Conservation (phyloP, 306 rosid species). For the Cicer cuneatum region DNA sequence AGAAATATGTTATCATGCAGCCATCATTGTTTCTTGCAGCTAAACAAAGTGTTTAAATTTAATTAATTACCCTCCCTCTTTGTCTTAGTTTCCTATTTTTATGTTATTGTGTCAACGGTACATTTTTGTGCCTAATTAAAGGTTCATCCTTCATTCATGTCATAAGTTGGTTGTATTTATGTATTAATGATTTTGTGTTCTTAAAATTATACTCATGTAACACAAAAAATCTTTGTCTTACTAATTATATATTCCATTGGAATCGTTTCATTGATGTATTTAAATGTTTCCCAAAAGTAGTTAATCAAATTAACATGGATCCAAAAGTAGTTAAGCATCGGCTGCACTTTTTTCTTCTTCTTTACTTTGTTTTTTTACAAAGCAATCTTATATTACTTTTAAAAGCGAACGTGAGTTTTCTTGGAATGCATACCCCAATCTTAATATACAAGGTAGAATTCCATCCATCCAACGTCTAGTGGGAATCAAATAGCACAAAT, state of each 20-base stretch:
- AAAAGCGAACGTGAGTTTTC: no score
- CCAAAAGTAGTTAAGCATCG: no score
- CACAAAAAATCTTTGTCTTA: slow-evolving; percentile 17
- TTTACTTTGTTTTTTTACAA: no score
- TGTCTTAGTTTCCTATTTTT: slow-evolving; percentile 1
- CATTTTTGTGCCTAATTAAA: background rate
- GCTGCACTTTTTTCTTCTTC: no score
- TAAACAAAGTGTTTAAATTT: slow-evolving; percentile 36
- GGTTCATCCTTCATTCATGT: background rate
- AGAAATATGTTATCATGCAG: slow-evolving; percentile 44
- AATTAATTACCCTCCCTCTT: background rate
- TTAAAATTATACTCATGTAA: slow-evolving; percentile 9
- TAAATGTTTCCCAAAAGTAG: no score
- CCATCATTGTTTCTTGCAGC: slow-evolving; percentile 47
- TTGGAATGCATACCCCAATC: no score
- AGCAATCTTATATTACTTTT: no score
- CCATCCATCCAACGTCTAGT: no score
- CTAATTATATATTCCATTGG: background rate
- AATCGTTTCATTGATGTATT: background rate
- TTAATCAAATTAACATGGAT: no score
- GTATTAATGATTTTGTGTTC: slow-evolving; percentile 12
- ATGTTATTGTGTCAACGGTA: background rate
- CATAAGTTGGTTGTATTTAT: slow-evolving; percentile 38
- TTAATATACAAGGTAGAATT: no score
- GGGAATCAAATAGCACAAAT: no score